phyloP scores from a whole-genome alignment of 768 basidiomycete species.

The Jaapia argillacea region DNA sequence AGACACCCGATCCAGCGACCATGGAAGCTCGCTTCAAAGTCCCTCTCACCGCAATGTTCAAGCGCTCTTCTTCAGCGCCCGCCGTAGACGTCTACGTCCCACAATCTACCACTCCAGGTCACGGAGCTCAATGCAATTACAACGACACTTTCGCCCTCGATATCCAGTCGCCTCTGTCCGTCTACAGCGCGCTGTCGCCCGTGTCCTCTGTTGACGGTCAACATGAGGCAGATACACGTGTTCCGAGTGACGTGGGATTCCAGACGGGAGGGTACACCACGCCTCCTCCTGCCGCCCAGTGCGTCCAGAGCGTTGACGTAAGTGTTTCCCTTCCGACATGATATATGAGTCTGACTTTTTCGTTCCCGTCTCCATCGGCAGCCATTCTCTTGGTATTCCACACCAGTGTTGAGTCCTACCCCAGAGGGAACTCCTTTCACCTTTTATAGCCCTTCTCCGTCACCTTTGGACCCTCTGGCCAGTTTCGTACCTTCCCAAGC shows the following conservation, averaged over 20 bases:
- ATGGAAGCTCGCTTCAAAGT: constrained; percentile 27
- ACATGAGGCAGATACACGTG: background rate
- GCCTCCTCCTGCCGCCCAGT: too few relatives aligned
- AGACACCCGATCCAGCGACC: constrained; percentile 1
- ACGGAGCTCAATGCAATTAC: too few relatives aligned
- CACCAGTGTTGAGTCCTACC: background rate
- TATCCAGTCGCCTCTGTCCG: constrained; percentile 5
- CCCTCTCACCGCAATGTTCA: constrained; percentile 56
- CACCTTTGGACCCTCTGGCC: background rate
- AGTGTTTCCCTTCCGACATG: background rate
- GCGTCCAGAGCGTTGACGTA: too few relatives aligned
- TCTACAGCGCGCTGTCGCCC: constrained; percentile 3
- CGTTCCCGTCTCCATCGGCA: background rate
- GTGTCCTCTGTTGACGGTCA: background rate
- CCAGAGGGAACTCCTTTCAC: background rate
- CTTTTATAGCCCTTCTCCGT: background rate
- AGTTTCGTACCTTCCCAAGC: background rate
- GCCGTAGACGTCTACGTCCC: constrained; percentile 18
- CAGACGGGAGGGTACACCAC: background rate
- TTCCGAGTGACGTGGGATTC: background rate
- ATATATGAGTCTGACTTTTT: background rate
- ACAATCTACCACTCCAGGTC: too few relatives aligned
- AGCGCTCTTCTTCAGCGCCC: constrained; percentile 51
- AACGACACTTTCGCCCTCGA: constrained; percentile 2
- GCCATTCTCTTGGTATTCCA: background rate